These are phyloP conservation scores for Coffea humblotiana DNA, from an alignment of 305 asterid species.

Conservation along the genomic window DNA sequence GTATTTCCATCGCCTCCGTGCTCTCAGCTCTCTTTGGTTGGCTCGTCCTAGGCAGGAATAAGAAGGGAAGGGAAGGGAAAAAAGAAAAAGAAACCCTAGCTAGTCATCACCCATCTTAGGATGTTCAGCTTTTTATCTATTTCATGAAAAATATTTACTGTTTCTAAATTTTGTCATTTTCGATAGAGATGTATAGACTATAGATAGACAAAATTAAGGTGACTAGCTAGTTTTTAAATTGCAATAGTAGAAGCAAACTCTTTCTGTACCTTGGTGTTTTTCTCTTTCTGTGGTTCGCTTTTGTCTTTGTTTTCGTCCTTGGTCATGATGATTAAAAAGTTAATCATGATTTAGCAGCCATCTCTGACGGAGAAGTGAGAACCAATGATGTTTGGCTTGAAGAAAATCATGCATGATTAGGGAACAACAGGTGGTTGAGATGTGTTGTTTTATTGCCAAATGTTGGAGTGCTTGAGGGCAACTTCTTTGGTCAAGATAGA, in stretches of 20 bases:
- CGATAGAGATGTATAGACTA: neutral
- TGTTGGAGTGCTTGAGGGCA: neutral
- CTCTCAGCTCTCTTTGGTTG: slow-evolving; percentile 84
- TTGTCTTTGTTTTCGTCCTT: neutral
- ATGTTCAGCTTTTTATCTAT: neutral
- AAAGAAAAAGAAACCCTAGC: neutral
- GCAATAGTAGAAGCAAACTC: neutral
- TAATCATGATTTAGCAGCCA: neutral
- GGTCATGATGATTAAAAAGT: neutral
- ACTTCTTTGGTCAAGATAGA: neutral
- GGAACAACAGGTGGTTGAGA: no score
- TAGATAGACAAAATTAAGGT: slow-evolving; percentile 1
- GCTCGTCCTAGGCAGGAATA: slow-evolving; percentile 56
- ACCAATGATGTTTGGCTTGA: neutral
- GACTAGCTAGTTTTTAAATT: neutral
- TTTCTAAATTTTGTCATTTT: neutral
- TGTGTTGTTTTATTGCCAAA: neutral
- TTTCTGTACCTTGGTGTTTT: neutral
- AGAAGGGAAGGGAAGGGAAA: neutral
- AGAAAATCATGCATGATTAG: neutral
- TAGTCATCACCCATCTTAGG: neutral
- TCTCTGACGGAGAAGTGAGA: neutral
- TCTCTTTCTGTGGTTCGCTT: neutral
- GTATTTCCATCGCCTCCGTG: slow-evolving; percentile 75
- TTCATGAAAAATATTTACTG: neutral